Percentiles rank a stretch among this genome's conserved stretches.
phyloP scores from a whole-genome alignment of 1,139 yeast species.

The Meyerozyma smithsonii region DNA sequence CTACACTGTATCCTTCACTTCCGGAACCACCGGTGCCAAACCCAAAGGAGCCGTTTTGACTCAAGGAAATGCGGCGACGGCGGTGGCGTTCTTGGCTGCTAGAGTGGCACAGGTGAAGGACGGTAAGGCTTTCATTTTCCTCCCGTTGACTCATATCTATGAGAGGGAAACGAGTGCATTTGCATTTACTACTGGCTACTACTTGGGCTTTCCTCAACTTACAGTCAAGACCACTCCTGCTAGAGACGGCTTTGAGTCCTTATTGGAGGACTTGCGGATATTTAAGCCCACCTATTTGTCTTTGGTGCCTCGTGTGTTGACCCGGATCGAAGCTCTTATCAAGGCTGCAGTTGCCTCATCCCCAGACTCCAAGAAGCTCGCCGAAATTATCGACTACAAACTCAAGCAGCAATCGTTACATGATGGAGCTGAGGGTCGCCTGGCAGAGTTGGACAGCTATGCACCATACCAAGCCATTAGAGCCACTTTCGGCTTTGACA shows the following conservation, averaged over 20 bases:
- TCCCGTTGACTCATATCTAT: slow-evolving; percentile 40
- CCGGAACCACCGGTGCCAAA: slow-evolving; percentile 39
- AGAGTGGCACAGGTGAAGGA: slow-evolving; percentile 10
- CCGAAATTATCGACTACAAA: slow-evolving; percentile 12
- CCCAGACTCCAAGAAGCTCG: slow-evolving; percentile 5
- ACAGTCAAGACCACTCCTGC: slow-evolving; percentile 4
- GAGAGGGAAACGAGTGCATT: slow-evolving; percentile 32
- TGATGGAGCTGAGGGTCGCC: slow-evolving; percentile 12
- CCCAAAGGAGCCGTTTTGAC: slow-evolving; percentile 38
- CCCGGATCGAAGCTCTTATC: slow-evolving; percentile 26
- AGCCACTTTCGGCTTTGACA: slow-evolving; percentile 15
- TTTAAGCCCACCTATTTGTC: slow-evolving; percentile 30
- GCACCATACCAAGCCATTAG: slow-evolving; percentile 11
- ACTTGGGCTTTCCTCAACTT: slow-evolving; percentile 41
- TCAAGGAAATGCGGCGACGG: slow-evolving; percentile 27
- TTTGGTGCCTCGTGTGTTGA: slow-evolving; percentile 37
- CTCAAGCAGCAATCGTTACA: slow-evolving; percentile 8
- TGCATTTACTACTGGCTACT: slow-evolving; percentile 30
- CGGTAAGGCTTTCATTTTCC: slow-evolving; percentile 20
- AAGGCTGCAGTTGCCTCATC: slow-evolving; percentile 9
- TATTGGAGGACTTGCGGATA: slow-evolving; percentile 25
- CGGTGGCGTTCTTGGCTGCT: slow-evolving; percentile 15
- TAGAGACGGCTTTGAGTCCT: slow-evolving; percentile 11
- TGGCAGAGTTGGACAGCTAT: slow-evolving; percentile 8
- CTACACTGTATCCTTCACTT: slow-evolving; percentile 36